Conservation (phyloP, 306 rosid species). For the Lagenaria siceraria region DNA sequence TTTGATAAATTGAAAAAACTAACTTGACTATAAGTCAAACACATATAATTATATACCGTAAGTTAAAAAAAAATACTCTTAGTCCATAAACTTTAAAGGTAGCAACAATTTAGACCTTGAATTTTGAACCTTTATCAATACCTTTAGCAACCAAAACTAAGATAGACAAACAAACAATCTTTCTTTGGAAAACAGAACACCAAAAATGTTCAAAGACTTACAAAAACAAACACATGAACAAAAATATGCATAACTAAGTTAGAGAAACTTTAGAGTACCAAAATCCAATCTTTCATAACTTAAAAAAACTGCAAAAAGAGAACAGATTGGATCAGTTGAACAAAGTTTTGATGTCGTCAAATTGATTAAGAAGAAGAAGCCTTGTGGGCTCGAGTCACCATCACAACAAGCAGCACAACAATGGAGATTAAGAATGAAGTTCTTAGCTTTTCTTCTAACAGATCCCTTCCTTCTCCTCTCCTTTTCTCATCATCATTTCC, state of each 20-base stretch:
- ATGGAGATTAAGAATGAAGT: conserved; percentile 53
- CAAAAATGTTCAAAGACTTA: background rate
- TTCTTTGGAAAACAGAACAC: background rate
- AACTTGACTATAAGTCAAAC: too few species aligned
- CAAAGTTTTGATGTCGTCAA: conserved; percentile 24
- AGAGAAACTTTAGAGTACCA: background rate
- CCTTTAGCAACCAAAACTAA: too few species aligned
- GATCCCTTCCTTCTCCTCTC: conserved; percentile 7
- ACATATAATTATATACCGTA: too few species aligned
- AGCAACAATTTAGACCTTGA: too few species aligned
- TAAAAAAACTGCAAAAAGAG: background rate
- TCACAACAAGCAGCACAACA: conserved; percentile 58
- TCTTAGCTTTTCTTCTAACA: conserved; percentile 40
- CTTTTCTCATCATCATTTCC: background rate
- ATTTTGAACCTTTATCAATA: too few species aligned
- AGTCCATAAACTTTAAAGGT: too few species aligned
- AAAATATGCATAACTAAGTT: background rate
- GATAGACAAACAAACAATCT: background rate
- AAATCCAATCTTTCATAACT: background rate
- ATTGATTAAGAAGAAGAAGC: conserved; percentile 25
- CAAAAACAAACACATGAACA: background rate
- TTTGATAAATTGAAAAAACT: too few species aligned
- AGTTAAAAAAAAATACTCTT: too few species aligned
- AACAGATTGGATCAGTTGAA: background rate
- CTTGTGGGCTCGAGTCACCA: conserved; percentile 33